A percentile compares a stretch with the other conserved stretches of the same genome.
phyloP scores from a whole-genome alignment of 768 basidiomycete species.

The Lentinula guzmanii region DNA sequence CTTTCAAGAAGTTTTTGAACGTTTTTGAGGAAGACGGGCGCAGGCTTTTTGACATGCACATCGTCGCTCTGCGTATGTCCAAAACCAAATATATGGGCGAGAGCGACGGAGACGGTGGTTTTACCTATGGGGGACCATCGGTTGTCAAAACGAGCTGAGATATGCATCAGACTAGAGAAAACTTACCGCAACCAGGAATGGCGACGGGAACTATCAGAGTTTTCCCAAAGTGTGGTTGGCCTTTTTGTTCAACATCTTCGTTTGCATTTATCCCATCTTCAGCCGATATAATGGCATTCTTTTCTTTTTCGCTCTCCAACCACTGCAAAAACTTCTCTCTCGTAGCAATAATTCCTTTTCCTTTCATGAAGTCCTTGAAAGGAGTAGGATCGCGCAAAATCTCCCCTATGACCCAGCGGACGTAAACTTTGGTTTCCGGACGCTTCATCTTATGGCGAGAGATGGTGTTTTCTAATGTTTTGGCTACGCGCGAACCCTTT shows the following conservation, averaged over 20 bases:
- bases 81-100: constrained; percentile 75
- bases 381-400: constrained; percentile 52
- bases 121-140: constrained; percentile 53
- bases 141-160: neutral
- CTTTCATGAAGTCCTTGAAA: constrained; percentile 62
- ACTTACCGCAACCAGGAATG: constrained; percentile 87
- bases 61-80: constrained; percentile 95
- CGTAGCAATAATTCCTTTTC: constrained; percentile 81
- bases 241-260: constrained; percentile 18
- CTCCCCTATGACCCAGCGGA: constrained; percentile 77
- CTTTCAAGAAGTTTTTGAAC: constrained; percentile 54
- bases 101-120: constrained; percentile 77
- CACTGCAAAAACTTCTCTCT: constrained; percentile 76
- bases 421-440: constrained; percentile 73
- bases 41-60: constrained; percentile 70
- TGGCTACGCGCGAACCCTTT: constrained; percentile 10
- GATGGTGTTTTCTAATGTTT: constrained; percentile 26
- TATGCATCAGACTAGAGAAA: neutral
- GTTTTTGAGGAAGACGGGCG: constrained; percentile 64
- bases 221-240: constrained; percentile 44
- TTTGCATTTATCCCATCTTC: constrained; percentile 22
- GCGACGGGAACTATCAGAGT: constrained; percentile 86
- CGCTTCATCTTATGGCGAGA: constrained; percentile 67
- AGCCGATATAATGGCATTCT: constrained; percentile 17
- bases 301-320: constrained; percentile 45